A percentile compares a stretch with the other conserved stretches of the same genome.
Conservation (phyloP, 1,284 basidiomycete species). For the Termitomyces sp. region DNA sequence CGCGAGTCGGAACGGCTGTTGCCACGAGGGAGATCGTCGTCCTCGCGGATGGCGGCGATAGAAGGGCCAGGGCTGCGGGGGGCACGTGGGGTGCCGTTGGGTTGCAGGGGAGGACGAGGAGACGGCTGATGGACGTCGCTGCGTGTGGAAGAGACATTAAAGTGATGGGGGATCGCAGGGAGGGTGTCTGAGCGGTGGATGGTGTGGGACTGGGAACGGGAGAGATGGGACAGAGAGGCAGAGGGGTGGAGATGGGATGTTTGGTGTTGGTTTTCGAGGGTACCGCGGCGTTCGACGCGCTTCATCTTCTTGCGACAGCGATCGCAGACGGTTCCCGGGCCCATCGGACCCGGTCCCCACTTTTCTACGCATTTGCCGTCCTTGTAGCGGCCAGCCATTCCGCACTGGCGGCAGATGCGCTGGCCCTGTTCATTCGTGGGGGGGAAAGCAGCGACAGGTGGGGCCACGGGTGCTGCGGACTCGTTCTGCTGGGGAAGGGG, state of each 20-base stretch:
- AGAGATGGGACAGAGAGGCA: constrained; percentile 11
- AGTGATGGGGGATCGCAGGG: constrained; percentile 12
- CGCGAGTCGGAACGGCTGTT: constrained; percentile 21
- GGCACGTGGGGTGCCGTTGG: not conserved
- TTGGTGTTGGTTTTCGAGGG: constrained; percentile 37
- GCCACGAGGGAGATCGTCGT: constrained; percentile 23
- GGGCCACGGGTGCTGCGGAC: constrained; percentile 9
- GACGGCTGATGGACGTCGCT: constrained; percentile 7
- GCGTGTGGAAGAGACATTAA: not conserved
- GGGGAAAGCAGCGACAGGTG: constrained; percentile 36
- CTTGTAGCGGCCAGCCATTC: constrained; percentile 62
- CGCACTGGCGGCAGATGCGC: constrained; percentile 71
- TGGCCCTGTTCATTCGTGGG: constrained; percentile 61
- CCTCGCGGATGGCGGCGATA: constrained; percentile 12
- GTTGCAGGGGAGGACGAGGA: constrained; percentile 8
- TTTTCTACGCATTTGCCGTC: constrained; percentile 83
- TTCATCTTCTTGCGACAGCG: constrained; percentile 84
- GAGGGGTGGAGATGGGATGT: constrained; percentile 11
- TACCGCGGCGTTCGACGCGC: constrained; percentile 70
- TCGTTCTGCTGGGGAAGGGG: constrained; percentile 9
- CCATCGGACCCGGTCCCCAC: constrained; percentile 80
- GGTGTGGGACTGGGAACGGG: constrained; percentile 12
- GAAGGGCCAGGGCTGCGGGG: constrained; percentile 2
- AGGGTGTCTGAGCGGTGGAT: constrained; percentile 15
- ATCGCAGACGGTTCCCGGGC: constrained; percentile 80